Base-by-base conservation (phyloP, 2,329 filamentous ascomycete species). In the Chrysoporthe cubensis region DNA sequence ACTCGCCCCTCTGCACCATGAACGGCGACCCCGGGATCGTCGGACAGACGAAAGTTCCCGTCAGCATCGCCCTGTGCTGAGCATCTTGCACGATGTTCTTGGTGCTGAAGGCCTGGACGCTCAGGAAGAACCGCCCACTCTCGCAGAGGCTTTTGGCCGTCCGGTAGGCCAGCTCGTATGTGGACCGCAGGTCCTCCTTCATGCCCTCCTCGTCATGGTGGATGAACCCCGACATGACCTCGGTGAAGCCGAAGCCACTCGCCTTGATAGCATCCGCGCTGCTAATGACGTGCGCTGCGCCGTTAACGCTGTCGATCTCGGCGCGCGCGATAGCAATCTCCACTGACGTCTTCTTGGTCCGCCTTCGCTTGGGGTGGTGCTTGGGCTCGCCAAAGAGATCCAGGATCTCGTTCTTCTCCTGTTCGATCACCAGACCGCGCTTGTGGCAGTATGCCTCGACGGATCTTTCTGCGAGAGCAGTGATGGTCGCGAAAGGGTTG, bases 401-500 rank as follows among this genome's bases (percentile, higher is more conserved):
- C 2, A 90, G 78, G 26, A 82, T 73, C 0, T 78, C 81, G 67
- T 85, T 86, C 34, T 78, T 78, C 32, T 81, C 77, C 2, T 77
- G 75, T 67, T 83, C 80, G 63, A 89, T 83, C 6, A 66, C 69
- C 13, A 88, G 78, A 0, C 73, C 72, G 7, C 79, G 73, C 9
- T 78, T 77, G 63, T 77, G 71, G 2, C 83, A 80, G 62, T 85
- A 84, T 6, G 81, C 74, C 63, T 87, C 84, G 7, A 91, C 83
- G 0, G 86, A 85, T 11, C 90, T 81, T 76, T 91, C 90, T 0
- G 90, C 88, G 26, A 92, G 82, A 2, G 90, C 89, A 0, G 88
- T 85, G 71, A 91, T 91, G 1, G 89, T 92, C 1, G 89, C 90
- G 64, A 90, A 84, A 0, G 90, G 89, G 72, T 92, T 92, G 3